Evolutionary conservation across 2,329 filamentous ascomycete genomes (phyloP).

Genomic region (Daldinia sp.): DNA sequence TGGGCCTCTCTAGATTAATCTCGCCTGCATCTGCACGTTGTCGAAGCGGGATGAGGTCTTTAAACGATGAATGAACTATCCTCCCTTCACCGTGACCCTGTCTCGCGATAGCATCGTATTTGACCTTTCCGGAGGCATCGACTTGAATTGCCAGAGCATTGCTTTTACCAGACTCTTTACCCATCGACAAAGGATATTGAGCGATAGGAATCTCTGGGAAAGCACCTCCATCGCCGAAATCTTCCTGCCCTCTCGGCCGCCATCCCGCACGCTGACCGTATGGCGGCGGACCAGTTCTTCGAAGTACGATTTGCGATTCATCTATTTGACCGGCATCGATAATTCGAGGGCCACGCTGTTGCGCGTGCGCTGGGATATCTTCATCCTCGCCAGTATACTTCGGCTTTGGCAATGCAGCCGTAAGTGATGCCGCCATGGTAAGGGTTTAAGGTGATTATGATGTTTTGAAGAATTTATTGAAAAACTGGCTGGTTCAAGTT

Average conservation of each 20-base stretch:
- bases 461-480: slow-evolving; percentile 19
- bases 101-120: slow-evolving; percentile 94
- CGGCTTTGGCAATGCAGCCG: slow-evolving; percentile 85
- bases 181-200: slow-evolving; percentile 97
- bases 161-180: slow-evolving; percentile 79
- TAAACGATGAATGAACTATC: slow-evolving; percentile 95
- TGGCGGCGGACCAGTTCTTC: slow-evolving; percentile 84
- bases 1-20: slow-evolving; percentile 86
- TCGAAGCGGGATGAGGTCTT: slow-evolving; percentile 92
- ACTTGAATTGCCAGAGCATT: slow-evolving; percentile 95
- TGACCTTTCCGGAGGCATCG: slow-evolving; percentile 90
- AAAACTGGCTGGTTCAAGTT: slow-evolving; percentile 21
- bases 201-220: slow-evolving; percentile 95
- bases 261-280: slow-evolving; percentile 91
- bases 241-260: slow-evolving; percentile 88
- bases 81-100: slow-evolving; percentile 87
- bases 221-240: slow-evolving; percentile 95
- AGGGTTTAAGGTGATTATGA: slow-evolving; percentile 13
- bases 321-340: slow-evolving; percentile 83
- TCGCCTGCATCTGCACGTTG: slow-evolving; percentile 95
- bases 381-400: slow-evolving; percentile 93
- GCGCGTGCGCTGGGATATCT: slow-evolving; percentile 76
- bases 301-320: slow-evolving; percentile 84
- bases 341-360: slow-evolving; percentile 84
- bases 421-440: slow-evolving; percentile 77